A percentile compares a stretch with the other conserved stretches of the same genome.
These are phyloP conservation scores for Malbranchea zuffiana DNA, from an alignment of 2,329 filamentous ascomycete species.

Conservation along the genomic window DNA sequence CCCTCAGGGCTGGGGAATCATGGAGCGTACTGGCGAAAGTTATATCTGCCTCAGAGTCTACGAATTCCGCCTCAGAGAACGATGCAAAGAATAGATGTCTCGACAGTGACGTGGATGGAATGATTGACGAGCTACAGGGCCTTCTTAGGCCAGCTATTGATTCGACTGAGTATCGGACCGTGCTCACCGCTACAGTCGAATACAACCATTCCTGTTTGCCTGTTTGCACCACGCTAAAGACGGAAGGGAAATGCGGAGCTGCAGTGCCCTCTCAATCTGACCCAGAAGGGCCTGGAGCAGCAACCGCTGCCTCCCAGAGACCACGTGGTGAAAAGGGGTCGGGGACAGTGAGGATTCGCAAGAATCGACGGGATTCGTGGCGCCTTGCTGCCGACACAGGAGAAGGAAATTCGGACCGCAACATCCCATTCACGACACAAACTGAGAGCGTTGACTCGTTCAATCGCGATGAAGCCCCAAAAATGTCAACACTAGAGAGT, in stretches of 20 bases:
- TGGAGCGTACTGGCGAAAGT: constrained; percentile 23
- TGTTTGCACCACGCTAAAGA: constrained; percentile 15
- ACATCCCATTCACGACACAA: background rate
- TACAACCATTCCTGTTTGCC: constrained; percentile 27
- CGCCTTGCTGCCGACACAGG: background rate
- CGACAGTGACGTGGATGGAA: constrained; percentile 16
- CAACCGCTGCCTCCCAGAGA: background rate
- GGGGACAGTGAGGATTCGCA: background rate
- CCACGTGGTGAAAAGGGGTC: background rate
- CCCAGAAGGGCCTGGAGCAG: background rate
- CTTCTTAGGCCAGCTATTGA: constrained; percentile 19
- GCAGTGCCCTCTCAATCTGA: background rate
- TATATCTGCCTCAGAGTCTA: background rate
- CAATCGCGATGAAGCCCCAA: too few relatives aligned
- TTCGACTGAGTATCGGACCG: constrained; percentile 14
- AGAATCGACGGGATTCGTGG: constrained; percentile 4
- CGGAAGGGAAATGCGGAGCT: constrained; percentile 18
- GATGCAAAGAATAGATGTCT: constrained; percentile 11
- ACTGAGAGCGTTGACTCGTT: too few relatives aligned
- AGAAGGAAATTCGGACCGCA: too few relatives aligned
- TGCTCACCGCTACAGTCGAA: constrained; percentile 21
- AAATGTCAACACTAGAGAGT: too few relatives aligned
- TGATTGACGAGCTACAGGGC: constrained; percentile 23
- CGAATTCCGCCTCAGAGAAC: background rate
- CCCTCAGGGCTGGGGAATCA: constrained; percentile 24